Base-by-base conservation (phyloP, 2,329 filamentous ascomycete species). In the Sordariomycetes sp. region DNA sequence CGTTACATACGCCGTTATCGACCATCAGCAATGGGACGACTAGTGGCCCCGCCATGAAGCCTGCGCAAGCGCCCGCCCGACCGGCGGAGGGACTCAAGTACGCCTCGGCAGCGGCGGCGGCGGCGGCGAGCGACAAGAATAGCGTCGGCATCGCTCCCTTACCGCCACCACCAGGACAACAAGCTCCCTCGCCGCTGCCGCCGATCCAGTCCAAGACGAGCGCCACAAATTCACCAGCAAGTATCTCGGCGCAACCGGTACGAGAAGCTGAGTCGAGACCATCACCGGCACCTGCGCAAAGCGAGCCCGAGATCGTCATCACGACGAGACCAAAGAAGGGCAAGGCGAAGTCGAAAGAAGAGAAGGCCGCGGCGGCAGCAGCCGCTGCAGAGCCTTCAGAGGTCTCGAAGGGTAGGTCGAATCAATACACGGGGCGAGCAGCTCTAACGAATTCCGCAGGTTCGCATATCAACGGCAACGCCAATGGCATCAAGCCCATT, bases 31-130 rank as follows among this genome's bases (percentile, higher is more conserved):
- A 72, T 53, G 72, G 72, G 51, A 55, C 43, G 25, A 11, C 14
- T n/a, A 63, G 71, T 37, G 69, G 68, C 34, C 69, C 68, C 34
- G 64, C 70, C 34, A 96, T 96, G 90, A 98, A 96, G 65, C 90
- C 92, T 10, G 92, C 92, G 14, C 80, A 86, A 14, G 63, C 88
- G 47, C 92, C 92, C 2, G 79, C 84, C 39, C 77, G 90, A 55
- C 79, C 85, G 6, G 83, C 86, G 4, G 90, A 96, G 56, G 86
- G 84, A 2, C 68, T 98, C 45, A 96, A 96, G 61, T 98, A 98
- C 55, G 92, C 92, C 29, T 96, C 92, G 24, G 92, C 92, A 0
- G 92, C 92, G 0, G 92, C 92, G 0, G 92, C 92, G 0, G 92
- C 90, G 0, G 90, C 92, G 1, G 86, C 88, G 30, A 87, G 78